Evolutionary conservation across 192 early-diverging fungal genomes (phyloP).

Genomic region (Backusella psychrophila): DNA sequence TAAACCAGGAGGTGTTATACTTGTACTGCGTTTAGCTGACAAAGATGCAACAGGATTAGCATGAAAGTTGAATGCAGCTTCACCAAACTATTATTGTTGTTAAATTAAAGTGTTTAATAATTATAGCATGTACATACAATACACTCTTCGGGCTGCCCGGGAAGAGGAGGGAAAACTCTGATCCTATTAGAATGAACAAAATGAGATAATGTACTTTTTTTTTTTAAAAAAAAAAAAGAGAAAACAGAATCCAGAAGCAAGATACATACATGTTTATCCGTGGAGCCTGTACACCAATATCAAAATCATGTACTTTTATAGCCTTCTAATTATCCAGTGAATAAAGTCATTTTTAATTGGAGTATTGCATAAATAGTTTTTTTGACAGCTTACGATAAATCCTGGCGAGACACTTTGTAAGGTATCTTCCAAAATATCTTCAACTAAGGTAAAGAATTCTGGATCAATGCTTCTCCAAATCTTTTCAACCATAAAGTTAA

Average conservation of each 20-base stretch:
- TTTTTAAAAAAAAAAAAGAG: background rate
- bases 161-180: slow-evolving; percentile 22
- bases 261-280: slow-evolving; percentile 20
- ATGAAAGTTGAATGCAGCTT: slow-evolving; percentile 28
- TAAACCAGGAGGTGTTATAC: slow-evolving; percentile 16
- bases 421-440: slow-evolving; percentile 30
- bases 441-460: slow-evolving; percentile 22
- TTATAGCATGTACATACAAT: slow-evolving; percentile 1
- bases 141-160: slow-evolving; percentile 25
- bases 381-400: slow-evolving; percentile 10
- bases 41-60: slow-evolving; percentile 18
- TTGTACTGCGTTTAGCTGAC: background rate
- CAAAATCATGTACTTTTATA: slow-evolving; percentile 31
- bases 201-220: background rate
- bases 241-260: background rate
- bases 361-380: background rate
- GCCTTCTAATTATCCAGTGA: slow-evolving; percentile 12
- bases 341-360: background rate
- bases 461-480: slow-evolving; percentile 32
- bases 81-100: slow-evolving; percentile 13
- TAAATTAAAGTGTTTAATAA: background rate
- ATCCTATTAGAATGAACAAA: background rate
- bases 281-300: slow-evolving; percentile 34
- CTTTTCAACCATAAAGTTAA: slow-evolving; percentile 29
- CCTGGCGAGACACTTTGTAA: slow-evolving; percentile 6